phyloP scores from a whole-genome alignment of 2,329 filamentous ascomycete genomes.

The Fusarium chuoi region DNA sequence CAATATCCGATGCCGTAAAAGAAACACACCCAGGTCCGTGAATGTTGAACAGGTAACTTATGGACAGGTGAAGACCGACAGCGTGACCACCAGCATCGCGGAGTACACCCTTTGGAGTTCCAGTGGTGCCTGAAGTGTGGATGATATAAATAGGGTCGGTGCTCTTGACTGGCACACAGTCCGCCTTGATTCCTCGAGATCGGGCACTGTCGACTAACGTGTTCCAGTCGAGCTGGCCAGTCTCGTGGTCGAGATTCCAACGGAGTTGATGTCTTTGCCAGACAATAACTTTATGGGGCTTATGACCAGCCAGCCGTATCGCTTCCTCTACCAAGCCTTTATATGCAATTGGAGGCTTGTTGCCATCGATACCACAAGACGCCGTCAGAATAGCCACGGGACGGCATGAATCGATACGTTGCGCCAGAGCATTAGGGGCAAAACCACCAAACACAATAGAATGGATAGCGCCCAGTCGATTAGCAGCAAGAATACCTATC shows the following conservation, averaged over 20 bases:
- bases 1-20: slow-evolving; percentile 84
- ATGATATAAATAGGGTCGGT: slow-evolving; percentile 89
- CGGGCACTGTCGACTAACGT: slow-evolving; percentile 76
- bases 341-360: slow-evolving; percentile 83
- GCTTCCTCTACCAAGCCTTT: slow-evolving; percentile 80
- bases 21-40: slow-evolving; percentile 82
- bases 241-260: slow-evolving; percentile 77
- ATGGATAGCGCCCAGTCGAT: slow-evolving; percentile 86
- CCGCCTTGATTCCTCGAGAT: slow-evolving; percentile 73
- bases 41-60: slow-evolving; percentile 84
- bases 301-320: slow-evolving; percentile 72
- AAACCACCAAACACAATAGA: slow-evolving; percentile 95
- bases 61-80: slow-evolving; percentile 83
- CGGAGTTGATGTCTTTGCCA: slow-evolving; percentile 84
- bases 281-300: slow-evolving; percentile 77
- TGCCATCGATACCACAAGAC: slow-evolving; percentile 90
- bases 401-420: slow-evolving; percentile 85
- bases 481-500: slow-evolving; percentile 85
- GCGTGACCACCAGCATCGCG: slow-evolving; percentile 88
- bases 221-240: slow-evolving; percentile 83
- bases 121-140: slow-evolving; percentile 87
- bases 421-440: slow-evolving; percentile 80
- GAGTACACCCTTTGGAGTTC: slow-evolving; percentile 83
- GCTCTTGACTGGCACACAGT: slow-evolving; percentile 80
- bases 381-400: slow-evolving; percentile 85